phyloP scores from a whole-genome alignment of 2,329 filamentous ascomycete species.

The Plenodomus biglobosus region DNA sequence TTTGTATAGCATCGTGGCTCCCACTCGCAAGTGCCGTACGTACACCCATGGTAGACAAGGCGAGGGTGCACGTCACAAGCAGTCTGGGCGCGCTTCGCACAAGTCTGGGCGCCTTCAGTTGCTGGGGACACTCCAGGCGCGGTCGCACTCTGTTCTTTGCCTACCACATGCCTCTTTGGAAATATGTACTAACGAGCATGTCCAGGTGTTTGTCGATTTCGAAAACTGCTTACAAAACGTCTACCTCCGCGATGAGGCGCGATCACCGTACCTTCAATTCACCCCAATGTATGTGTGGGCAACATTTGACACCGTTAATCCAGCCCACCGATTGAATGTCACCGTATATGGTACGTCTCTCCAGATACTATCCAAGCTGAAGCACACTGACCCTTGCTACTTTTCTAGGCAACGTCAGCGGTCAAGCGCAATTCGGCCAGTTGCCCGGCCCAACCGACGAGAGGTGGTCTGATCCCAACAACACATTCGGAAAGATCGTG shows the following conservation, averaged over 20 bases:
- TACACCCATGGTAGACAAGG: neutral
- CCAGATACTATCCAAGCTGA: neutral
- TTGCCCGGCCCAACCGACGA: constrained; percentile 64
- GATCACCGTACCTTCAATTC: constrained; percentile 73
- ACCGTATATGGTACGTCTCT: constrained; percentile 73
- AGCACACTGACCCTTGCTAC: neutral
- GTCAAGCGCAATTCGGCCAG: constrained; percentile 59
- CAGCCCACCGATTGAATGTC: constrained; percentile 68
- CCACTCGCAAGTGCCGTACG: constrained; percentile 48
- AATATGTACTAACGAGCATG: neutral
- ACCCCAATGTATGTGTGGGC: constrained; percentile 74
- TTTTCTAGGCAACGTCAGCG: constrained; percentile 64
- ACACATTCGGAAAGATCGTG: constrained; percentile 75
- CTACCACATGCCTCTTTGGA: neutral
- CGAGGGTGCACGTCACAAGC: neutral
- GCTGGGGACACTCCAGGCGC: too few species aligned
- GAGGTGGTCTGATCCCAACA: constrained; percentile 61
- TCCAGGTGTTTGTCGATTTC: constrained; percentile 63
- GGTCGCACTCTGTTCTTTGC: neutral
- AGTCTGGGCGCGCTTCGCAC: neutral
- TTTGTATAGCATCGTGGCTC: constrained; percentile 10
- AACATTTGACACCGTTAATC: constrained; percentile 64
- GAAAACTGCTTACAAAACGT: constrained; percentile 73
- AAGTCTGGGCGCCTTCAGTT: too few species aligned
- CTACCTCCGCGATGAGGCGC: constrained; percentile 58